Base-by-base conservation (phyloP, 192 early-diverging fungal genomes). In the Coemansia sp. region DNA sequence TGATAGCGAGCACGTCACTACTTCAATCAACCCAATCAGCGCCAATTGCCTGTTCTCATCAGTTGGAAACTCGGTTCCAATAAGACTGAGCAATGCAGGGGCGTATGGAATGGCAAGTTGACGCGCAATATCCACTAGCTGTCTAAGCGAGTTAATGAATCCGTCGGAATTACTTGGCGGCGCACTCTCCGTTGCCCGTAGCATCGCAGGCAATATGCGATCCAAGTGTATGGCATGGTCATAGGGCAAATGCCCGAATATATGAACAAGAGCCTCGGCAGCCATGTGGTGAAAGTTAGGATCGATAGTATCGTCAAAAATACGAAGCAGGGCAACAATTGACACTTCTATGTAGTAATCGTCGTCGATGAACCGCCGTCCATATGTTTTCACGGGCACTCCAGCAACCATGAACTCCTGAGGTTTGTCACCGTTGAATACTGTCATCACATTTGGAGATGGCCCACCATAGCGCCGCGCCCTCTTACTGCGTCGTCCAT, bases 321-420 rank as follows among this genome's bases (percentile, higher is more conserved):
- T 96, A 73, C 90, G 92, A 84, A 98, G 90, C 44, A 98, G 75
- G 0, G 96, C 89, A 49, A 87, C 88, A 61, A 98, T 94, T 3
- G 94, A 94, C 16, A 99, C 93, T 13, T 91, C 87, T 6, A 95
- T 92, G 68, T 97, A 96, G 71, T 97, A 98, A 33, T 94, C 94
- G 28, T 95, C 94, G 58, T 39, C 55, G 64, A 70, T 71, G 33
- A 73, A 74, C 8, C 66, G 42, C 1, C 44, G 65, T 58, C 78
- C 78, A 42, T 69, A 80, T 6, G 63, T 35, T 9, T 68, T 67
- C 1, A 67, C 38, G 17, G 66, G 78, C 11, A 80, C 71, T 35
- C 68, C 78, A 63, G 66, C 78, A 10, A 75, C 66, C 23, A 80
- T 47, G 55, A 28, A 38, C 30, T 71, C 66, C 62, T 47, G 28